These are phyloP conservation scores for Rhododendron griersonianum DNA, from an alignment of 148 eudicot species.

Conservation along the genomic window DNA sequence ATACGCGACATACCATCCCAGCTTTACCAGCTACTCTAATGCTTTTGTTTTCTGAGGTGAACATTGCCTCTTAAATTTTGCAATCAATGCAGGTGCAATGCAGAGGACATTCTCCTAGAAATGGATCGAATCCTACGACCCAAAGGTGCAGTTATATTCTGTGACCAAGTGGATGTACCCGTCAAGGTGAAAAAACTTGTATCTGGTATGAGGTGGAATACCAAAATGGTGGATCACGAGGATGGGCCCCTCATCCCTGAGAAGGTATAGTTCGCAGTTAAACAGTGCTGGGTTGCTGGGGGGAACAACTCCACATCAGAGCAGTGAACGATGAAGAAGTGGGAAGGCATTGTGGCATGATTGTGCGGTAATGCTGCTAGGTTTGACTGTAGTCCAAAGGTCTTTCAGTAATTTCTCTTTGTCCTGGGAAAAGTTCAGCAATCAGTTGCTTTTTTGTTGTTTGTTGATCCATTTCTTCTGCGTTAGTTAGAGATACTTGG, in stretches of 20 bases:
- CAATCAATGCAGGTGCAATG: conserved; percentile 29
- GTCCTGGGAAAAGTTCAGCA: not conserved
- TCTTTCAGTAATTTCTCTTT: not conserved
- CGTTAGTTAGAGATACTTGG: not conserved
- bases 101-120: conserved; percentile 41
- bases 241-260: conserved; percentile 41
- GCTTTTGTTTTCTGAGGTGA: not conserved
- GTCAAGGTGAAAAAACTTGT: conserved; percentile 37
- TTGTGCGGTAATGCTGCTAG: not conserved
- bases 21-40: not conserved
- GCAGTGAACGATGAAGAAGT: not conserved
- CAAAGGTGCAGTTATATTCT: conserved; percentile 38
- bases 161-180: conserved; percentile 37
- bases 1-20: not conserved
- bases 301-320: not conserved
- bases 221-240: conserved; percentile 43
- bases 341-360: not conserved
- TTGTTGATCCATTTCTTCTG: not conserved
- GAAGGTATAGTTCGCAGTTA: conserved; percentile 37
- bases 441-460: not conserved
- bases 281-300: conserved; percentile 39
- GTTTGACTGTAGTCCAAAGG: not conserved
- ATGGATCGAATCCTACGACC: conserved; percentile 45
- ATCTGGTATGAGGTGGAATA: conserved; percentile 41
- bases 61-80: not conserved